Evolutionary conservation across 2,329 filamentous ascomycete species (phyloP), one percentile per base, ranked within the genome.

Genomic region (Pseudocercospora fijiensis): DNA sequence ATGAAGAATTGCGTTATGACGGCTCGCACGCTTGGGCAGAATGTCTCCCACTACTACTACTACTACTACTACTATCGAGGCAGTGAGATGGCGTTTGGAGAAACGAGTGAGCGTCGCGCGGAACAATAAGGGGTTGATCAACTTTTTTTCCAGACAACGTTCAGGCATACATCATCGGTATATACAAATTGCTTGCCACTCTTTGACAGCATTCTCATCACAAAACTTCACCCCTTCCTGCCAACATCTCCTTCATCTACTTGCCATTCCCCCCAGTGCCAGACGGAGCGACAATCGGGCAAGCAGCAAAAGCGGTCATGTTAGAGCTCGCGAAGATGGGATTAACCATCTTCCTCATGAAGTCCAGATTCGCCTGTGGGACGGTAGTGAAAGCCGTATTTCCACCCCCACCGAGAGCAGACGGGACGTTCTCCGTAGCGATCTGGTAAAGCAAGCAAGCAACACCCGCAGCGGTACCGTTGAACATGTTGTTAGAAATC

Each of bases 361-460:
- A 68, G 24, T 64, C 51, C n/a, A 67, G 51, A 11, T 28, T 64
- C 1, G 61, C 28, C 45, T 56, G 26, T 22, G 63, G 58, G 9
- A 61, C 26, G 43, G 41, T 49, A 11, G 22, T 53, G 22, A 26
- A 26, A 10, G 24, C 22, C 7, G 55, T 26, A 1, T 45, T 43
- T 9, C 63, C 61, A n/a, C 65, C 65, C 30, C 66, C 66, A 6
- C 64, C 64, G 10, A 69, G 33, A 6, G 64, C 52, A 33, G 64
- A 60, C 22, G 64, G 69, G 4, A 56, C 70, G 26, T 67, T 67
- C 58, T 75, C 70, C 1, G 75, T 76, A 5, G 70, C 65, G 10
- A 80, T 63, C 70, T 81, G 78, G 70, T 81, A 81, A 24, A 81
- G 59, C 65, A 80, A 67, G 65, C 80, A 81, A 13, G 74, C 55